Evolutionary conservation across 495 filamentous ascomycete genomes (phyloP), one percentile per base, ranked within the genome.

Genomic region (Beverwykella pulmonaria): DNA sequence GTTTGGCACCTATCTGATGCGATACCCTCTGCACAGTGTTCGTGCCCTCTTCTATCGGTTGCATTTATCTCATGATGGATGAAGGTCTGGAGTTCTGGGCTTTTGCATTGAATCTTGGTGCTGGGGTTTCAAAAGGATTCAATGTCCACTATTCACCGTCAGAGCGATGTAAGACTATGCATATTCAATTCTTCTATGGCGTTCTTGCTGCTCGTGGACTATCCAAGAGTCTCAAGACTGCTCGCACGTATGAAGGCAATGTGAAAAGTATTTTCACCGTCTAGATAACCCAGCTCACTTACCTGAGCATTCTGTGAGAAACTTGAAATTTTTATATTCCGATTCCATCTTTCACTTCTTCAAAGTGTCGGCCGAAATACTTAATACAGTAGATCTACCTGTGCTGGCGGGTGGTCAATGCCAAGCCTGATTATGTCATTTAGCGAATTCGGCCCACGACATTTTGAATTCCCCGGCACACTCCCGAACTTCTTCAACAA

Each of bases 21-120:
- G 59, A 63, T 63, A 63, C 59, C 59, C 59, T 19, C 53, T 54
- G 59, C 59, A 34, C 49, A 34, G 44, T 53, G 27, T 50, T 50
- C 9, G 48, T 50, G 48, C 5, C 20, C 2, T 50, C 20, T 50
- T 50, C 48, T 50, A 6, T 25, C 48, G 20, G 19, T 23, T 50
- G 48, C 48, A 50, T 50, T 27, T 50, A 25, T 17, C 48, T 30
- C 27, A 55, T 55, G 48, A 52, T n/a, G 52, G 30, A 55, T 29
- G 48, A 55, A 30, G 8, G 52, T 36, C 29, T 20, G 52, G 52
- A 32, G 26, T 55, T 44, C 52, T 30, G 52, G 52, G 52, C n/a
- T 30, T 55, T 55, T 55, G 52, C 52, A 55, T 55, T 4, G 52
- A n/a, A 25, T 27, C 48, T 23, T 50, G 48, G 19, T 25, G 48